Evolutionary conservation across 2,329 filamentous ascomycete species (phyloP).

Genomic region (Trichoderma lentiforme): DNA sequence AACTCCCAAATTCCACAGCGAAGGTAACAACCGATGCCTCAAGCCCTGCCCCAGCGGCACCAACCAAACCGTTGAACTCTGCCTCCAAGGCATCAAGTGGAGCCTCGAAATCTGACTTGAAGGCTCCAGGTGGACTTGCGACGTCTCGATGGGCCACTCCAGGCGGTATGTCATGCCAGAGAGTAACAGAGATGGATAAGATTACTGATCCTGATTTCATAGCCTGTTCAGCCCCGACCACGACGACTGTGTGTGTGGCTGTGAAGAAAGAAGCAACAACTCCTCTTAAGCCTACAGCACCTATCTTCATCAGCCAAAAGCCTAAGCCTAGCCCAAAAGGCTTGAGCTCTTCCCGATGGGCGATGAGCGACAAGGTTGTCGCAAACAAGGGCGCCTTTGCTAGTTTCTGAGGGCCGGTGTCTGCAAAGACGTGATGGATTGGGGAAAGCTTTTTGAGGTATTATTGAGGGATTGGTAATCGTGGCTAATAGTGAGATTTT

Average conservation of each 20-base stretch:
- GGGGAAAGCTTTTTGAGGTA: background rate
- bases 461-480: background rate
- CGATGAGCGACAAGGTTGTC: background rate
- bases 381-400: background rate
- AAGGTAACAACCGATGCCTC: background rate
- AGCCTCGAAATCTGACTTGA: background rate
- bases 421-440: background rate
- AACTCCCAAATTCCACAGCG: background rate
- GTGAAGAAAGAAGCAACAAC: background rate
- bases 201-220: background rate
- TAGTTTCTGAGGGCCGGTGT: background rate
- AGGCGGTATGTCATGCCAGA: background rate
- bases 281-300: background rate
- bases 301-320: background rate
- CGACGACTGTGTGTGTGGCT: background rate
- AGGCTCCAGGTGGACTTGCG: slow-evolving; percentile 14
- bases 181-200: background rate
- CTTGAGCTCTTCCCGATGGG: slow-evolving; percentile 23
- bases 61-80: background rate
- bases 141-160: slow-evolving; percentile 21
- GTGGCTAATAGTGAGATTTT: background rate
- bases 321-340: background rate
- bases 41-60: background rate
- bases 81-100: background rate
- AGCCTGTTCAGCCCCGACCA: background rate